Conservation (phyloP, 2,329 filamentous ascomycete genomes). For the Aureobasidium sp. region DNA sequence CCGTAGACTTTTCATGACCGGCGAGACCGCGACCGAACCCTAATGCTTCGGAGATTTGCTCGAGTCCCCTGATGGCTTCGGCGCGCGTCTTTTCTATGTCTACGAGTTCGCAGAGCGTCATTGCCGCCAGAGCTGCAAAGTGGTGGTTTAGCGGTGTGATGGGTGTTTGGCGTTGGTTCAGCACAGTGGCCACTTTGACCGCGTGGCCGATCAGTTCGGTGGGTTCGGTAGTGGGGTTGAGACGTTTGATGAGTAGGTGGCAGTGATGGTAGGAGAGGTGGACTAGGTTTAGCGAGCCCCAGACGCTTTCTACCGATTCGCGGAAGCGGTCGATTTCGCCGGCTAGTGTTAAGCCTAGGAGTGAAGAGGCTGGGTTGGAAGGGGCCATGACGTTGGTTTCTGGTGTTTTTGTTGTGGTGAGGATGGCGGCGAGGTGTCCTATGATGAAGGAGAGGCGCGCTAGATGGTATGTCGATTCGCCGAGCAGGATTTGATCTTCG, state of each 20-base stretch:
- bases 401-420: conserved; percentile 36
- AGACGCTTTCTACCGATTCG: conserved; percentile 49
- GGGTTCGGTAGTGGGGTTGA: conserved; percentile 47
- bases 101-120: conserved; percentile 53
- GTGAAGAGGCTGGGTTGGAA: conserved; percentile 32
- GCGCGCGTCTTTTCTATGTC: conserved; percentile 48
- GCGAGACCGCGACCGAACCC: conserved; percentile 33
- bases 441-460: conserved; percentile 55
- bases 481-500: conserved; percentile 52
- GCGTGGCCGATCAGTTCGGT: conserved; percentile 53
- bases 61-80: conserved; percentile 48
- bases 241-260: conserved; percentile 54
- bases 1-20: conserved; percentile 36
- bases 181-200: conserved; percentile 48
- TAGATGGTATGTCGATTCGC: conserved; percentile 55
- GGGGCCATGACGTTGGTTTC: conserved; percentile 37
- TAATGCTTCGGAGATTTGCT: conserved; percentile 47
- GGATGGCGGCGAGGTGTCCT: conserved; percentile 44
- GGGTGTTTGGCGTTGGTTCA: conserved; percentile 47
- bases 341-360: conserved; percentile 44
- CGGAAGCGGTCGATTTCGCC: conserved; percentile 57
- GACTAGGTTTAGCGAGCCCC: conserved; percentile 48
- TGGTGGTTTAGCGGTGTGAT: conserved; percentile 59
- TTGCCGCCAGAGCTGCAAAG: conserved; percentile 50
- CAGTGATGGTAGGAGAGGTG: conserved; percentile 64